These are phyloP conservation scores for Ascosphaera aggregata DNA, from an alignment of 2,329 filamentous ascomycete species.

Conservation along the genomic window DNA sequence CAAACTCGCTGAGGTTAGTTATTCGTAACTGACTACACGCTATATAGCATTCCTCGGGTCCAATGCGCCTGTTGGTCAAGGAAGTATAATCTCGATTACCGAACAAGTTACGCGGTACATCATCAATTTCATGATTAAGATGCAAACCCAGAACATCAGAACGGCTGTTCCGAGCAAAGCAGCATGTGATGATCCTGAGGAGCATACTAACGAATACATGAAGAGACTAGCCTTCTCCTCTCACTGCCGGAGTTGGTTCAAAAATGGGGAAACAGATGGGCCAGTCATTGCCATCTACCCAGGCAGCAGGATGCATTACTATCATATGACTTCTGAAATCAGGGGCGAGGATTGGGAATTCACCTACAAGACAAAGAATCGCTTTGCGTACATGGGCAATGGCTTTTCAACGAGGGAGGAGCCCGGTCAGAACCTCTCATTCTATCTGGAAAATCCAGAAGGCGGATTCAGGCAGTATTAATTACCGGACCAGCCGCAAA, in stretches of 20 bases:
- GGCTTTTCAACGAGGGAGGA: conserved; percentile 4
- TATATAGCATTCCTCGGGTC: conserved; percentile 4
- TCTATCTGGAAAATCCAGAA: not conserved
- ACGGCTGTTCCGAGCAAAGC: conserved; percentile 4
- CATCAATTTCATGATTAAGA: conserved; percentile 5
- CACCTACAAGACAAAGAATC: conserved; percentile 6
- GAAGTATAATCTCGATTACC: conserved; percentile 4
- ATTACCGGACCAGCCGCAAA: no score
- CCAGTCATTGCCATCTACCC: conserved; percentile 8
- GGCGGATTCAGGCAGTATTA: not conserved
- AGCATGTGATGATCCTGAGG: conserved; percentile 5
- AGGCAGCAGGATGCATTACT: conserved; percentile 8
- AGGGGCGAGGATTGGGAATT: conserved; percentile 8
- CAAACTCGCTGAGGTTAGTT: not conserved
- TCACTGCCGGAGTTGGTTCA: conserved; percentile 6
- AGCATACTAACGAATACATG: conserved; percentile 5
- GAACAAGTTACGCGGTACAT: conserved; percentile 5
- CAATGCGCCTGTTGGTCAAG: conserved; percentile 5
- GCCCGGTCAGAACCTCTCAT: not conserved
- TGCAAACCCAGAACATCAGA: conserved; percentile 6
- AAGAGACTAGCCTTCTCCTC: conserved; percentile 5
- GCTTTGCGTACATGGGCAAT: conserved; percentile 7
- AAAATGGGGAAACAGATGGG: conserved; percentile 8
- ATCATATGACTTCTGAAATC: conserved; percentile 3
- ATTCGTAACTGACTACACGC: not conserved